phyloP scores from a whole-genome alignment of 208 protist species.

The Baffinella frigidus region DNA sequence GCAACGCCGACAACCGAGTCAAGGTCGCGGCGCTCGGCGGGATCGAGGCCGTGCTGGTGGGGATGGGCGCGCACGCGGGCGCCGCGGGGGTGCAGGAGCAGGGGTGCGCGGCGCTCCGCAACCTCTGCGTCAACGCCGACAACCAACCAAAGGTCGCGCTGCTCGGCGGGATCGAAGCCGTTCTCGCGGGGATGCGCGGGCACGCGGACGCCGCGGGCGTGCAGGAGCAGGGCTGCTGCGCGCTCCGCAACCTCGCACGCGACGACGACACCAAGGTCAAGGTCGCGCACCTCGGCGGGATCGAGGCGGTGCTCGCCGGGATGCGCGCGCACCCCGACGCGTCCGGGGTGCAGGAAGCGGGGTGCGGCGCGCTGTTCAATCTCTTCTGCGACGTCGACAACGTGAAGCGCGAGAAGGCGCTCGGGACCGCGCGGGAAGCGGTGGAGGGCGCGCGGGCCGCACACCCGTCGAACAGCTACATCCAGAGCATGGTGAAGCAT shows the following conservation, averaged over 20 bases:
- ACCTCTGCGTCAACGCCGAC: neutral
- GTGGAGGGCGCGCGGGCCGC: too few species aligned
- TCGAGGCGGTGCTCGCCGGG: too few species aligned
- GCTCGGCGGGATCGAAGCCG: constrained; percentile 14
- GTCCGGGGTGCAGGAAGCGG: too few species aligned
- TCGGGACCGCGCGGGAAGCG: too few species aligned
- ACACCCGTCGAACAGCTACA: too few species aligned
- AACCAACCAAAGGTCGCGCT: neutral
- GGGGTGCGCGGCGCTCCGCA: constrained; percentile 18
- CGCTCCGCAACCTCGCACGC: constrained; percentile 29
- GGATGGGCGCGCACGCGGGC: neutral
- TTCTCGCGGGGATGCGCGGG: neutral
- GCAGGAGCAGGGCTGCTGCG: constrained; percentile 33
- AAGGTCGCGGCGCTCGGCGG: neutral
- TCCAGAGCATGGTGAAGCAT: too few species aligned
- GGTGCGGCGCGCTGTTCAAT: too few species aligned
- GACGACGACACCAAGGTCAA: too few species aligned
- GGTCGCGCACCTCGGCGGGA: too few species aligned
- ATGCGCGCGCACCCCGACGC: too few species aligned
- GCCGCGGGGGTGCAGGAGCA: constrained; percentile 7
- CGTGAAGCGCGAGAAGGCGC: too few species aligned
- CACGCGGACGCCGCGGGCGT: neutral
- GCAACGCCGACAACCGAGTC: neutral
- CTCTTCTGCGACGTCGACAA: too few species aligned
- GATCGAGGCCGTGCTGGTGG: neutral